These are phyloP conservation scores for Batrachochytrium dendrobatidis DNA, from an alignment of 371 early-diverging fungal species.

Conservation along the genomic window DNA sequence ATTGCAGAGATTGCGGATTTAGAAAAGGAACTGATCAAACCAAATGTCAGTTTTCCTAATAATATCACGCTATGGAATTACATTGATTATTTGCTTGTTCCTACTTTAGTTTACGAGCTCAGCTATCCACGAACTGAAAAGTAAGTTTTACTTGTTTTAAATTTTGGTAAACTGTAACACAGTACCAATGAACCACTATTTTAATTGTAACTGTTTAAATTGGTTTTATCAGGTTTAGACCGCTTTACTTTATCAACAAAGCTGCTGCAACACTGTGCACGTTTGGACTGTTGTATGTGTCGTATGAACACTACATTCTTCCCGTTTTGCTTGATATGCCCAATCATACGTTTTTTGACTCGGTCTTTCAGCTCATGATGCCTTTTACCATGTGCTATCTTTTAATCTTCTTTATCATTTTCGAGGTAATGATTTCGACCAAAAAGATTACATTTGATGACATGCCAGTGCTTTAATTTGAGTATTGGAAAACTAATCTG, in stretches of 20 bases:
- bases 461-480: background rate
- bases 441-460: background rate
- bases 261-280: conserved; percentile 71
- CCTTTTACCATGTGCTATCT: conserved; percentile 88
- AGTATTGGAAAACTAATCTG: no score
- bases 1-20: conserved; percentile 20
- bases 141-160: conserved; percentile 40
- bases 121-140: conserved; percentile 83
- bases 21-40: conserved; percentile 52
- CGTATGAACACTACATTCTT: conserved; percentile 76
- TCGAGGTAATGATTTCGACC: conserved; percentile 48
- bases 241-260: conserved; percentile 81
- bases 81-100: conserved; percentile 80
- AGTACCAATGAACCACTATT: no score
- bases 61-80: conserved; percentile 79
- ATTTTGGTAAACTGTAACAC: no score
- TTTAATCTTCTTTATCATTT: conserved; percentile 88
- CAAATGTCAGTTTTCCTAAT: conserved; percentile 60
- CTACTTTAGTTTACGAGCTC: conserved; percentile 85
- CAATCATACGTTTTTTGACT: conserved; percentile 45
- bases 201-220: background rate
- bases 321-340: conserved; percentile 44
- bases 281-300: conserved; percentile 71
- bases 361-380: conserved; percentile 53
- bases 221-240: conserved; percentile 62